phyloP scores from a whole-genome alignment of 208 protist species.

The Wallacemonas sp. region DNA sequence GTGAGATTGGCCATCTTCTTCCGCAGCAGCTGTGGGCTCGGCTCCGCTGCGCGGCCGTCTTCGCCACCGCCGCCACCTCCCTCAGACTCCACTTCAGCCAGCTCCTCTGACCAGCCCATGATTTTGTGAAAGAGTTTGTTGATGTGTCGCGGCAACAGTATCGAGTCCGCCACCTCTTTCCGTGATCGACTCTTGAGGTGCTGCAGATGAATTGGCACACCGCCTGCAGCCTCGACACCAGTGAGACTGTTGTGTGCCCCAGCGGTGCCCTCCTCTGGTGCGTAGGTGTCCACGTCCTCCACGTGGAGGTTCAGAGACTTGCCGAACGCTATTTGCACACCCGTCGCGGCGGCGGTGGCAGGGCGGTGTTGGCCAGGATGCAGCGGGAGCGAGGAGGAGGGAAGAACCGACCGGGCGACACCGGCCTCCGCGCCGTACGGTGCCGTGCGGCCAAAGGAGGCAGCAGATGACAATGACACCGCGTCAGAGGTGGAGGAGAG shows the following conservation, averaged over 20 bases:
- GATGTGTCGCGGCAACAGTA: constrained; percentile 83
- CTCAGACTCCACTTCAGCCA: constrained; percentile 68
- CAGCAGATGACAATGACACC: neutral
- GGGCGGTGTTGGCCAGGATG: neutral
- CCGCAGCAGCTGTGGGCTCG: constrained; percentile 33
- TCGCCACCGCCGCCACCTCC: too few relatives aligned
- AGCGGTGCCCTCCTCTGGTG: constrained; percentile 11
- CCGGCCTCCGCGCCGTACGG: constrained; percentile 25
- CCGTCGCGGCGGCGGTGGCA: constrained; percentile 2
- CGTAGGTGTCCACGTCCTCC: constrained; percentile 59
- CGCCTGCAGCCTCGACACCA: constrained; percentile 12
- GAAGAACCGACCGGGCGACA: constrained; percentile 9
- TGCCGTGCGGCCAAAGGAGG: neutral
- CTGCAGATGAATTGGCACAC: constrained; percentile 74
- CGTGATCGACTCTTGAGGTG: constrained; percentile 51
- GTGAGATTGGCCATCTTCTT: constrained; percentile 61
- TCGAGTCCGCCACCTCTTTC: constrained; percentile 71
- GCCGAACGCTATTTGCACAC: constrained; percentile 56
- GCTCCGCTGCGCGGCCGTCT: too few relatives aligned
- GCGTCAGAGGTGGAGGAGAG: too few relatives aligned
- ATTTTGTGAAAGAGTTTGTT: constrained; percentile 92
- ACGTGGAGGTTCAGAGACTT: constrained; percentile 78
- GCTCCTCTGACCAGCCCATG: constrained; percentile 90
- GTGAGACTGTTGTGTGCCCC: neutral
- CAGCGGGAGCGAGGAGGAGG: constrained; percentile 1